Evolutionary conservation across 345 rosid species (phyloP), one percentile per base, ranked within the genome.

Genomic region (Ceriops decandra): DNA sequence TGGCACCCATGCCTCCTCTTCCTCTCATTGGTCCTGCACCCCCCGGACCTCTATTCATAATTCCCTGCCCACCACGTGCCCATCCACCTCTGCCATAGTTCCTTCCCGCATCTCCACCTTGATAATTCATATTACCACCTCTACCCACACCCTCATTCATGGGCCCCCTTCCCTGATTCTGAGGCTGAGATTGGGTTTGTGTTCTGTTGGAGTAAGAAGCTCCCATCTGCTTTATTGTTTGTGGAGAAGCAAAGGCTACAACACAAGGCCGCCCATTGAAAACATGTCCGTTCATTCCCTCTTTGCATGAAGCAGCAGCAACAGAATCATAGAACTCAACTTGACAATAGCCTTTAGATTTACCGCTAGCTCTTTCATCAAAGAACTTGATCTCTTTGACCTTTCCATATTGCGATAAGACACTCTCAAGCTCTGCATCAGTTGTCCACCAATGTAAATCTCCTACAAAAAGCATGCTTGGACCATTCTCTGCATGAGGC

Each of bases 361-460:
- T 91, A 13, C 97, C 97, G 54, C 93, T 91, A 8, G 92, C 93
- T 74, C 82, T 91, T 85, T 91, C 97, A 36, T 91, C 93, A 47
- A 86, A 91, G 78, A 89, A 91, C 80, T 89, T 91, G 16, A 91
- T 83, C 82, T 87, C 93, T 68, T 91, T 89, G 59, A 89, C 96
- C 2, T 61, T 62, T 68, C 96, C 92, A 74, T 85, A 89, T 76
- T 87, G 82, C 71, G 82, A 85, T 57, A 86, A 72, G 70, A 79
- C 93, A 4, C 72, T 66, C 84, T 89, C 96, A 57, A 91, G 80
- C 65, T 91, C 93, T 0, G 89, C 89, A 84, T 91, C 96, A 1
- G 92, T 91, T 5, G 96, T 91, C 96, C 97, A 91, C 97, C 93
- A 91, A 80, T 89, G 96, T 83, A 91, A 72, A 62, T 91, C 93